phyloP scores from a whole-genome alignment of 768 basidiomycete species.

The Tulasnella sp. region DNA sequence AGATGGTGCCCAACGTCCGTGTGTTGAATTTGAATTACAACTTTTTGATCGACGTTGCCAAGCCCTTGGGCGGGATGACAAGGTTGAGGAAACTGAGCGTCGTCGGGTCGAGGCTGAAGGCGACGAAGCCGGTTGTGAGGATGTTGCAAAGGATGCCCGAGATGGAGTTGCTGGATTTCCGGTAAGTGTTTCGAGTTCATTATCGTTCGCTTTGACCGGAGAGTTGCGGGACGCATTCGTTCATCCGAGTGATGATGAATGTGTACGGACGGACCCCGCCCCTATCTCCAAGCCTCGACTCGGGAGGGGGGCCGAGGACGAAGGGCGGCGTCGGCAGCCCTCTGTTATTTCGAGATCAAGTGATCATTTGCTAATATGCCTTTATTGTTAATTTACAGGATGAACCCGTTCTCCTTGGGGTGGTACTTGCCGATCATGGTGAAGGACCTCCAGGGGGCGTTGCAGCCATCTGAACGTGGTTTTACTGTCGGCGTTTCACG shows the following conservation, averaged over 20 bases:
- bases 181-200: constrained; percentile 39
- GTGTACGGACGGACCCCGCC: too few species aligned
- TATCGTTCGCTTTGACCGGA: background rate
- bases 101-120: constrained; percentile 66
- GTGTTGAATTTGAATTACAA: constrained; percentile 96
- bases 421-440: constrained; percentile 89
- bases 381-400: constrained; percentile 32
- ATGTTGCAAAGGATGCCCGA: constrained; percentile 59
- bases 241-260: too few species aligned
- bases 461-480: constrained; percentile 44
- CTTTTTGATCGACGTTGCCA: constrained; percentile 53
- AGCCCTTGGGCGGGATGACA: constrained; percentile 53
- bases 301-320: too few species aligned
- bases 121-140: constrained; percentile 59
- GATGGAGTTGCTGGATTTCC: constrained; percentile 81
- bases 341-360: background rate
- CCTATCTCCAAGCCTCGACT: too few species aligned
- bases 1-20: constrained; percentile 69
- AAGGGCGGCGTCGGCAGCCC: too few species aligned
- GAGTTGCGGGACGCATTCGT: constrained; percentile 74
- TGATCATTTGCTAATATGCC: background rate
- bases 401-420: constrained; percentile 94
- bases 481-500: too few species aligned
- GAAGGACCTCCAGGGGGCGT: constrained; percentile 49
- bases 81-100: constrained; percentile 74